Conservation (phyloP, 768 basidiomycete species). For the Amanita exitialis region DNA sequence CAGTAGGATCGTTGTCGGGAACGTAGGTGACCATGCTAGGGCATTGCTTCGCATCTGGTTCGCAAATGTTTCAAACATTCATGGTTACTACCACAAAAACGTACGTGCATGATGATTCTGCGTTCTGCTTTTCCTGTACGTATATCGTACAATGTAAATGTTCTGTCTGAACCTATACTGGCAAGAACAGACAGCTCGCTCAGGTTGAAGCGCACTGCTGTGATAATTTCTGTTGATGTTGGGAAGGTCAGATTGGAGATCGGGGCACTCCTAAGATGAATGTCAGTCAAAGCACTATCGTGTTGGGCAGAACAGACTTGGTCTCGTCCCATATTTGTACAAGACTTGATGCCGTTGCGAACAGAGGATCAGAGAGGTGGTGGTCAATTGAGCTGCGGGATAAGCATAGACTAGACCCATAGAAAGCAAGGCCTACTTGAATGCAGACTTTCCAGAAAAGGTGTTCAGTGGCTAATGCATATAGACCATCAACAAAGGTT, state of each 20-base stretch:
- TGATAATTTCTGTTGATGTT: conserved; percentile 81
- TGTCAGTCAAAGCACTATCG: background rate
- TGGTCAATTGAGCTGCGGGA: conserved; percentile 80
- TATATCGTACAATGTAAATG: conserved; percentile 94
- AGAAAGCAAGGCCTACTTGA: conserved; percentile 54
- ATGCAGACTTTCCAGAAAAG: conserved; percentile 79
- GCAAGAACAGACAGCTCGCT: conserved; percentile 94
- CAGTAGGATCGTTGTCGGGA: conserved; percentile 83
- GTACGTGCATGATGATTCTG: conserved; percentile 80
- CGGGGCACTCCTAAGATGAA: conserved; percentile 55
- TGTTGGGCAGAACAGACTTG: conserved; percentile 41
- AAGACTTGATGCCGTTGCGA: conserved; percentile 87
- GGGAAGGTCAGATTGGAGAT: conserved; percentile 84
- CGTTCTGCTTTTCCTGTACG: conserved; percentile 95
- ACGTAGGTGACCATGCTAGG: conserved; percentile 92
- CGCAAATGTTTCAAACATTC: background rate
- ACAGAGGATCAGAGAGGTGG: conserved; percentile 79
- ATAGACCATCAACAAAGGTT: background rate
- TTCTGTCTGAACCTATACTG: conserved; percentile 88
- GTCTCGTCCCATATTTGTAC: conserved; percentile 99
- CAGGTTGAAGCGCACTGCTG: conserved; percentile 84
- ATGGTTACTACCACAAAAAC: conserved; percentile 6
- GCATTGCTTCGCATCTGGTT: conserved; percentile 78
- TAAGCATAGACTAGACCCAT: background rate
- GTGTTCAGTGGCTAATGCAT: conserved; percentile 53